Evolutionary conservation across 2,329 filamentous ascomycete genomes (phyloP).

Genomic region (Berkeleyomyces basicola): DNA sequence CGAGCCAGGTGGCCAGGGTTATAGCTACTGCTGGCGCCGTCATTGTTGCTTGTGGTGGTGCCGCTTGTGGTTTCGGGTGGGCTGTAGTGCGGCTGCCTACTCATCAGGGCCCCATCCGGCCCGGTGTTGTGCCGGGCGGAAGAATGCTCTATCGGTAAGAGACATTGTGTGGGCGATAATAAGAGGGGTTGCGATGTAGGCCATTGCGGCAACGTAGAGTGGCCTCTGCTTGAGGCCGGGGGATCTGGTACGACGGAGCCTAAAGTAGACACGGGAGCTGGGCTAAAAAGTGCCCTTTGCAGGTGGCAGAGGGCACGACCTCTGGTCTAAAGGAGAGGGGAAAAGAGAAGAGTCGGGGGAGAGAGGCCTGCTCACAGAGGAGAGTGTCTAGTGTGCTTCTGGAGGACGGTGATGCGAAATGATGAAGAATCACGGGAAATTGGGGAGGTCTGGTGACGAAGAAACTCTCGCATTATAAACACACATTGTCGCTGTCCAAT

Average conservation of each 20-base stretch:
- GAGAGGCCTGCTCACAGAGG: neutral
- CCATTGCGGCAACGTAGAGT: constrained; percentile 7
- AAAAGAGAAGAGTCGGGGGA: neutral
- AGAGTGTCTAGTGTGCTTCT: constrained; percentile 2
- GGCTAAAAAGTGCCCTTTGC: constrained; percentile 7
- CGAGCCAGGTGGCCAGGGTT: neutral
- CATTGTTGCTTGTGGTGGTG: neutral
- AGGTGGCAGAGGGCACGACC: constrained; percentile 10
- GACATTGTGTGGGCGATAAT: neutral
- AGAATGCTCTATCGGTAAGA: neutral
- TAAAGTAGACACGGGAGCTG: constrained; percentile 12
- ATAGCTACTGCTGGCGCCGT: neutral
- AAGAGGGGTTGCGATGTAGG: neutral
- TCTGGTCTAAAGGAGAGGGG: constrained; percentile 2
- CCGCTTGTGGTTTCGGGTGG: neutral
- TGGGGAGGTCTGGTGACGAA: neutral
- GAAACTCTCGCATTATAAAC: neutral
- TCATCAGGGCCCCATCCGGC: neutral
- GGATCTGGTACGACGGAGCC: constrained; percentile 1
- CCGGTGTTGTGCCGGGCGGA: constrained; percentile 5
- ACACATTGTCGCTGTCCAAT: neutral
- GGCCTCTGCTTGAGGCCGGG: constrained; percentile 10
- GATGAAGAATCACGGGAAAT: constrained; percentile 6
- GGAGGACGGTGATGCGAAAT: constrained; percentile 4
- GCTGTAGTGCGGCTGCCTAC: neutral